These are phyloP conservation scores for Fusarium sp. DNA, from an alignment of 2,329 filamentous ascomycete genomes.

Conservation along the genomic window DNA sequence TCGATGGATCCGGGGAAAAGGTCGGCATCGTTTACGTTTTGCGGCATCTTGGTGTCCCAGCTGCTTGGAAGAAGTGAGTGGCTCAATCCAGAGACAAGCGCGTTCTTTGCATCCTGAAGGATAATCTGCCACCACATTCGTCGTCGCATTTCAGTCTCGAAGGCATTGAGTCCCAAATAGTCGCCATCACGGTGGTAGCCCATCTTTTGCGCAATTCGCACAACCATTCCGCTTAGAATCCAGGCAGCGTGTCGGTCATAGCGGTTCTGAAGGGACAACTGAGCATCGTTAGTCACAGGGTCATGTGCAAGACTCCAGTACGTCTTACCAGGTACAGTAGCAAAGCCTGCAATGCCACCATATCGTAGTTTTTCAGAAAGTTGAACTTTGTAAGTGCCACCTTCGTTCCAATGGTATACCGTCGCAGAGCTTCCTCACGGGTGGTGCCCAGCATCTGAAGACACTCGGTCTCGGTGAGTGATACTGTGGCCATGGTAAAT, in stretches of 20 bases:
- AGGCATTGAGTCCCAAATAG: constrained; percentile 66
- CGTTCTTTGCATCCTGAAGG: constrained; percentile 68
- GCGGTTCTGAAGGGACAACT: constrained; percentile 69
- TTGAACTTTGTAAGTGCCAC: constrained; percentile 63
- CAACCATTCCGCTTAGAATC: constrained; percentile 70
- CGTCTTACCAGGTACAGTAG: constrained; percentile 66
- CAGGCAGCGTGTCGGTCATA: constrained; percentile 71
- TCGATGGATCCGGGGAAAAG: constrained; percentile 66
- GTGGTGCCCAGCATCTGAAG: constrained; percentile 63
- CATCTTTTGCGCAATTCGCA: constrained; percentile 76
- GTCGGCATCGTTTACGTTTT: constrained; percentile 71
- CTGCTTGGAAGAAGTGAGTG: constrained; percentile 64
- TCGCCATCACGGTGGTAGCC: constrained; percentile 74
- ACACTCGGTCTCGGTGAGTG: constrained; percentile 69
- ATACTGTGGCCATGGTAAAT: constrained; percentile 70
- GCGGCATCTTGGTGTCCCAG: constrained; percentile 68
- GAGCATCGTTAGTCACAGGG: constrained; percentile 21
- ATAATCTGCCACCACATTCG: constrained; percentile 76
- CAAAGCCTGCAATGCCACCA: constrained; percentile 70
- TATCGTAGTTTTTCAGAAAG: constrained; percentile 70
- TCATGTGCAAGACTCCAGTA: background rate
- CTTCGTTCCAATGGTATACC: constrained; percentile 65
- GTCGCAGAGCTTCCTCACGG: constrained; percentile 63
- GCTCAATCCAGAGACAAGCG: constrained; percentile 68
- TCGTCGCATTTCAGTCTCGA: constrained; percentile 76